Percentiles rank a stretch among this genome's conserved stretches.
Evolutionary conservation across 306 rosid genomes (phyloP).

Genomic region (Morella rubra): DNA sequence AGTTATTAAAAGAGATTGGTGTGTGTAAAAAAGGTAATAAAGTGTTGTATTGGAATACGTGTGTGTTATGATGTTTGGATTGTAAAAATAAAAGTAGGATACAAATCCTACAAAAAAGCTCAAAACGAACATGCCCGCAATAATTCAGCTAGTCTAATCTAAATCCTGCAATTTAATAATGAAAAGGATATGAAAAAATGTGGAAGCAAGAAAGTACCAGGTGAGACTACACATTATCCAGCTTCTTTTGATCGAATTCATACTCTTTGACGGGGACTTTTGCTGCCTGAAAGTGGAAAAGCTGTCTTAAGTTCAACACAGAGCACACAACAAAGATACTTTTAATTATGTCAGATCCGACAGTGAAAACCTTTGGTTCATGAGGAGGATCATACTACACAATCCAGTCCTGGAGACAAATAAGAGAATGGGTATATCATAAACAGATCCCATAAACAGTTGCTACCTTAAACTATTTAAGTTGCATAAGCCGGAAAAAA

Average conservation of each 20-base stretch:
- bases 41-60: no score
- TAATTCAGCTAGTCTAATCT: slow-evolving; percentile 19
- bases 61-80: no score
- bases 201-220: slow-evolving; percentile 55
- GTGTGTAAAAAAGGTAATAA: no score
- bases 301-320: not conserved
- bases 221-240: slow-evolving; percentile 75
- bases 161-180: slow-evolving; percentile 8
- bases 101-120: no score
- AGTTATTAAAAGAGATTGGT: no score
- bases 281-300: slow-evolving; percentile 58
- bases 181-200: slow-evolving; percentile 13
- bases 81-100: no score
- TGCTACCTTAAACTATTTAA: not conserved
- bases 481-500: not conserved
- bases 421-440: not conserved
- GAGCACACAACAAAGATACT: not conserved
- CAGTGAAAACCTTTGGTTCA: slow-evolving; percentile 72
- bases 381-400: slow-evolving; percentile 99
- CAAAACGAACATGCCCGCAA: no score
- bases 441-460: not conserved
- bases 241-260: slow-evolving; percentile 62
- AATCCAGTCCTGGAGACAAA: slow-evolving; percentile 83
- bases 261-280: slow-evolving; percentile 88
- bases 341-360: not conserved